A percentile compares a stretch with the other conserved stretches of the same genome.
Conservation (phyloP, 2,329 filamentous ascomycete genomes). For the Rasamsonia emersonii region DNA sequence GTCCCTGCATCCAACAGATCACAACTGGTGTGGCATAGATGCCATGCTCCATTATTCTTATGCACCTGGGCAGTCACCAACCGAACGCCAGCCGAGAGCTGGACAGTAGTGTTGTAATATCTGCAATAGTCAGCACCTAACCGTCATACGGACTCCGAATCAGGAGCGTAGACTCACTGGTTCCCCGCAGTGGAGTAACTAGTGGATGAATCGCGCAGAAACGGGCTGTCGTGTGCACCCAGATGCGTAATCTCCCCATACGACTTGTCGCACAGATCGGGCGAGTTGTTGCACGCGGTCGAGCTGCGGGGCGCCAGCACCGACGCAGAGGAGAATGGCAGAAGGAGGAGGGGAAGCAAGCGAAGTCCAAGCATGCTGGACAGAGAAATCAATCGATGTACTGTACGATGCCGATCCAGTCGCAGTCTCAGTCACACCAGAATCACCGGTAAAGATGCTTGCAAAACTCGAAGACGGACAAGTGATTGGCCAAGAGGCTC, state of each 20-base stretch:
- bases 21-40: conserved; percentile 64
- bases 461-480: no score
- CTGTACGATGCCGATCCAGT: no score
- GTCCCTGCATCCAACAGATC: conserved; percentile 59
- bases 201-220: conserved; percentile 57
- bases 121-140: conserved; percentile 13
- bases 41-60: conserved; percentile 48
- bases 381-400: no score
- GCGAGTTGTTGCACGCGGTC: conserved; percentile 71
- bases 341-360: conserved; percentile 23
- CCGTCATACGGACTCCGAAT: background rate
- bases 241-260: conserved; percentile 74
- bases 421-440: no score
- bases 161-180: conserved; percentile 44
- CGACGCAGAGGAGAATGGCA: conserved; percentile 18
- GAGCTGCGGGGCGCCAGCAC: conserved; percentile 20
- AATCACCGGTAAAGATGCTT: no score
- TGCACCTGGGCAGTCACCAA: conserved; percentile 67
- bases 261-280: conserved; percentile 57
- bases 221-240: conserved; percentile 66
- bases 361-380: conserved; percentile 20
- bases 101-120: conserved; percentile 58
- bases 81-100: conserved; percentile 62
- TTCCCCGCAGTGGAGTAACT: conserved; percentile 58
- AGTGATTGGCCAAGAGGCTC: no score